A percentile compares a stretch with the other conserved stretches of the same genome.
phyloP scores from a whole-genome alignment of 257 asterid species.

The Henckelia pumila region DNA sequence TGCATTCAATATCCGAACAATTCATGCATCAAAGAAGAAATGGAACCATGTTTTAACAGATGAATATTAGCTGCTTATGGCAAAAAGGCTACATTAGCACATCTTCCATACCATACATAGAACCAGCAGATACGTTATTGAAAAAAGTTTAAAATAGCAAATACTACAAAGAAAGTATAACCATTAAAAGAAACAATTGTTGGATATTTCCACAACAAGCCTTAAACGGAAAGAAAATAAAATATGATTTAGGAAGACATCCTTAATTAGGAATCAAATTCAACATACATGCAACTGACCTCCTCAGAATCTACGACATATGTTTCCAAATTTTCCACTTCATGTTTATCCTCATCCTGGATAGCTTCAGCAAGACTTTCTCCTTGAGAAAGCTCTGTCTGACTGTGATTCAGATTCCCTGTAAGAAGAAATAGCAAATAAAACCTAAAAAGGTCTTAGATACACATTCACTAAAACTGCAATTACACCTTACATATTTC shows the following conservation, averaged over 20 bases:
- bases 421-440: conserved; percentile 27
- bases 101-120: background rate
- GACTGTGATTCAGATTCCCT: conserved; percentile 41
- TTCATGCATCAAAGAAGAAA: background rate
- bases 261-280: conserved; percentile 25
- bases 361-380: conserved; percentile 48
- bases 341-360: conserved; percentile 24
- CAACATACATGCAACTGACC: conserved; percentile 43
- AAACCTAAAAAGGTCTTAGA: conserved; percentile 13
- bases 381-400: conserved; percentile 39
- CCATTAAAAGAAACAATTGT: conserved; percentile 10
- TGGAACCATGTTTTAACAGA: background rate
- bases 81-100: background rate
- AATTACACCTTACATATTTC: conserved; percentile 1
- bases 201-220: background rate
- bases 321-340: conserved; percentile 34
- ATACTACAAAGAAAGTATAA: background rate
- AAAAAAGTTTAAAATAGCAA: background rate
- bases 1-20: background rate
- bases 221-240: conserved; percentile 11
- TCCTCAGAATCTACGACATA: conserved; percentile 44
- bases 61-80: background rate
- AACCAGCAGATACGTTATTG: background rate
- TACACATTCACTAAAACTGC: background rate
- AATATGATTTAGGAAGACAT: conserved; percentile 12